Base-by-base conservation (phyloP, 176 grass and related monocot species). In the Eragrostis nindensis region DNA sequence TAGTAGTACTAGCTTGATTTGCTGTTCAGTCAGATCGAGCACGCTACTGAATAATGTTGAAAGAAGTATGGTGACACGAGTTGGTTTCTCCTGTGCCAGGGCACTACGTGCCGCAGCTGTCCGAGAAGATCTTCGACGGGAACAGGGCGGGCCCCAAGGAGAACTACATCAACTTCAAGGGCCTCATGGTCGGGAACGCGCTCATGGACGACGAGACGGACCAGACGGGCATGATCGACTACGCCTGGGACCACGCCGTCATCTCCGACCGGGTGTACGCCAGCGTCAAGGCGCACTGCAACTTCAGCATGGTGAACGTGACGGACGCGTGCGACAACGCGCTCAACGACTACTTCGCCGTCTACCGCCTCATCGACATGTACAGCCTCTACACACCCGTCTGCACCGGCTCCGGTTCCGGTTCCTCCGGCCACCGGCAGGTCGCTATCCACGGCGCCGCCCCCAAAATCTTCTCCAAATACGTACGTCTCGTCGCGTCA, bases 171-270 rank as follows among this genome's bases (percentile, higher is more conserved):
- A 99, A 99, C 78, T 93, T 99, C 80, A 99, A 99, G 80, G 96
- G 96, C n/a, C 62, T 99, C 40, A 95, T 99, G 93, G 84, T 99
- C 76, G 96, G 96, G 74, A 99, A 99, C 76, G 90, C 96, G 29
- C 80, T 87, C 36, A 82, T 99, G 82, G 96, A 99, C 60, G 90
- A 91, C 70, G 96, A 95, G 16, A 90, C 93, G 5, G 96, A 99
- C 80, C 79, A 89, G 80, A 82, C 41, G 26, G 96, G 96, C 66
- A 95, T 99, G 93, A 74, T 99, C 32, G 84, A 99, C 5, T 99
- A 99, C 62, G 96, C 96, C 27, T 99, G 96, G 93, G 93, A 95
- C 79, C 96, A 99, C 82, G 96, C 93, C 47, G 92, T 99, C 72
- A 99, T 95, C 73, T 99, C 96, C 43, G 96, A 99, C 73, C 74